These are phyloP conservation scores for Amanita rubescens DNA, from an alignment of 768 basidiomycete species.

Conservation along the genomic window DNA sequence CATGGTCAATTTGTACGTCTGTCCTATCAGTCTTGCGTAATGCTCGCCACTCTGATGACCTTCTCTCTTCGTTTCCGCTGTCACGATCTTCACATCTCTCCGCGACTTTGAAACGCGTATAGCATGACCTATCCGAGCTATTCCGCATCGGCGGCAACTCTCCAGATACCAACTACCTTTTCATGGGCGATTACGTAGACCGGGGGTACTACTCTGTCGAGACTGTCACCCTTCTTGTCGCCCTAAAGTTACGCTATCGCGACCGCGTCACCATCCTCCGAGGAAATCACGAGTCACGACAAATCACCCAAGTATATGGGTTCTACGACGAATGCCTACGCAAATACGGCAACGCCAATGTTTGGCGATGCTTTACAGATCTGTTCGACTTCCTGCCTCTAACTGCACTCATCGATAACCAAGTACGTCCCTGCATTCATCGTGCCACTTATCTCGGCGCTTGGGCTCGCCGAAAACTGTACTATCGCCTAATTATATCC, in stretches of 20 bases:
- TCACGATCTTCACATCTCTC: conserved; percentile 5
- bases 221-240: conserved; percentile 95
- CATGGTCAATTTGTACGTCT: conserved; percentile 97
- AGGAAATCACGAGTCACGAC: conserved; percentile 97
- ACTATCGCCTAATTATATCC: conserved; percentile 3
- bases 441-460: not conserved
- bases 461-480: not conserved
- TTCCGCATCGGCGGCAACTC: conserved; percentile 99
- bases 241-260: conserved; percentile 95
- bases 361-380: conserved; percentile 99
- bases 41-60: not conserved
- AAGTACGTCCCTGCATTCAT: conserved; percentile 54
- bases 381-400: conserved; percentile 96
- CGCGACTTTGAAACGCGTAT: conserved; percentile 12
- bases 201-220: conserved; percentile 99
- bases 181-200: conserved; percentile 99
- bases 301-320: conserved; percentile 99
- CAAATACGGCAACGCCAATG: conserved; percentile 99
- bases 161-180: conserved; percentile 98
- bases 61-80: conserved; percentile 2
- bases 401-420: conserved; percentile 97
- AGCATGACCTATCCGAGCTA: conserved; percentile 99
- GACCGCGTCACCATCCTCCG: conserved; percentile 97
- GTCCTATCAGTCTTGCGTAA: conserved; percentile 13
- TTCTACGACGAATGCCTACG: conserved; percentile 99